Evolutionary conservation across 164 flowering plant species (phyloP).

Genomic region (Malania oleifera): DNA sequence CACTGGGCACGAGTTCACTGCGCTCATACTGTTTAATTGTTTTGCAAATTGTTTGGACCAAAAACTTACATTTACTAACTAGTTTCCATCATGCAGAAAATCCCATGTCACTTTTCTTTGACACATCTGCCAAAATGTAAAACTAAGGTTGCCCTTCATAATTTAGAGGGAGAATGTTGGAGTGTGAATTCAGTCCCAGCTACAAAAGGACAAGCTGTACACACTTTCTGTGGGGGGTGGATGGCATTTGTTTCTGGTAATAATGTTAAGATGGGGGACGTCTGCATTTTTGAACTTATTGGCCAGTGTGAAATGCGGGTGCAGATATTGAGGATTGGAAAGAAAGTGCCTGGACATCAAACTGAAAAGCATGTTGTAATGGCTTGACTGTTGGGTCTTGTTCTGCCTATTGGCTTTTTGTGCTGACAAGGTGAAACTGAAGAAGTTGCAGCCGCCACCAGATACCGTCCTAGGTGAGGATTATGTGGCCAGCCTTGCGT

Average conservation of each 20-base stretch:
- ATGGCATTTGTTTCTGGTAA: conserved; percentile 40
- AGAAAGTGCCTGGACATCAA: conserved; percentile 16
- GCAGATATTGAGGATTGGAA: conserved; percentile 32
- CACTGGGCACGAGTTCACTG: no score
- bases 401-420: no score
- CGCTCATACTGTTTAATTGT: no score
- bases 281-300: conserved; percentile 44
- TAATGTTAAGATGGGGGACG: conserved; percentile 34
- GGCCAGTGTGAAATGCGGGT: conserved; percentile 30
- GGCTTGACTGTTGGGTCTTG: no score
- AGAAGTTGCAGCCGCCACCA: no score
- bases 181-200: conserved; percentile 46
- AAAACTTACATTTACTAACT: not conserved
- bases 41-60: not conserved
- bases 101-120: conserved; percentile 45
- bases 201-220: conserved; percentile 35
- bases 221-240: conserved; percentile 57
- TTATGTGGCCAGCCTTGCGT: no score
- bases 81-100: conserved; percentile 34
- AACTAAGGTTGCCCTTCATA: conserved; percentile 40
- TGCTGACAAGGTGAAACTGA: no score
- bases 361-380: conserved; percentile 7
- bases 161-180: conserved; percentile 46
- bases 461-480: no score
- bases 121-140: conserved; percentile 45